These are phyloP conservation scores for Penicillium sclerotiorum DNA, from an alignment of 2,329 filamentous ascomycete species.

Conservation along the genomic window DNA sequence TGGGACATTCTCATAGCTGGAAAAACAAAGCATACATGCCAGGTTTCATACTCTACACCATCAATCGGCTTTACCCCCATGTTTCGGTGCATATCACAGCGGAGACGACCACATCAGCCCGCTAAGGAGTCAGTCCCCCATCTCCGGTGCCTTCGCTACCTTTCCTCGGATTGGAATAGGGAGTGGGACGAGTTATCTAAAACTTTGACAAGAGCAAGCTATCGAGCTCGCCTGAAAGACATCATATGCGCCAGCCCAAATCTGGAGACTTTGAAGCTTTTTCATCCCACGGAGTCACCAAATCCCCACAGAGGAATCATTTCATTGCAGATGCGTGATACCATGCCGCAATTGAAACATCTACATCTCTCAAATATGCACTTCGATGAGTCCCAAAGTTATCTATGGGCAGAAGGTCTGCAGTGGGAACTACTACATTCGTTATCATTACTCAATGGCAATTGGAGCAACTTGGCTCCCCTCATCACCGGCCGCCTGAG, in stretches of 20 bases:
- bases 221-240: conserved; percentile 1
- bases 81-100: background rate
- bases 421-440: background rate
- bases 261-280: background rate
- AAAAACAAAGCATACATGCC: background rate
- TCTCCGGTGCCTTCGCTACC: background rate
- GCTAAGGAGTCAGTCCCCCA: background rate
- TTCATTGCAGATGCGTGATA: background rate
- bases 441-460: background rate
- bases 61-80: background rate
- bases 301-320: background rate
- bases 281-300: background rate
- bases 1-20: background rate
- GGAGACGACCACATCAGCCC: background rate
- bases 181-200: background rate
- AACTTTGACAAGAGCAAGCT: background rate
- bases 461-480: background rate
- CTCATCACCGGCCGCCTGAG: background rate
- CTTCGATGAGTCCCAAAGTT: background rate
- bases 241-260: background rate
- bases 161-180: background rate
- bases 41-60: background rate
- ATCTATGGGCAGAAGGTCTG: background rate
- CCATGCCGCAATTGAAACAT: background rate
- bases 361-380: background rate